A percentile compares a stretch with the other conserved stretches of the same genome.
Conservation (phyloP, 768 basidiomycete genomes). For the Coprinopsis strossmayeri region DNA sequence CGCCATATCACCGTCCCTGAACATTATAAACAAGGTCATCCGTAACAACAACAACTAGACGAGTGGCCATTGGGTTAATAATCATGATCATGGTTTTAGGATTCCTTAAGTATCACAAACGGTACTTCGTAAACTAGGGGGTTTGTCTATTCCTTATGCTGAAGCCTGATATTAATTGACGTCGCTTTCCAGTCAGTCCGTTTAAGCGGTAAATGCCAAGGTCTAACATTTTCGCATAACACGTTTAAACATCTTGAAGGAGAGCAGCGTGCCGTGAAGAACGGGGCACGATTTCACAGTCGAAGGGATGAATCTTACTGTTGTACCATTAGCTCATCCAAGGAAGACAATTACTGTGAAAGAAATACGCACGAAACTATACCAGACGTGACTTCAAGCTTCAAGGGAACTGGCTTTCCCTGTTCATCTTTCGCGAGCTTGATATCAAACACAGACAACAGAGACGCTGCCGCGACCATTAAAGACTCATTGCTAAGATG, state of each 20-base stretch:
- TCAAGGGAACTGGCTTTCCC: slow-evolving; percentile 6
- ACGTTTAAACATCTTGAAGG: not conserved
- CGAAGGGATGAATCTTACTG: not conserved
- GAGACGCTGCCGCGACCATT: slow-evolving; percentile 15
- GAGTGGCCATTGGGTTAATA: not conserved
- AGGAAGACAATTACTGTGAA: too few relatives aligned
- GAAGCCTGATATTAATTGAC: too few relatives aligned
- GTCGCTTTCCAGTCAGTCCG: too few relatives aligned
- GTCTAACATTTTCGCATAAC: not conserved
- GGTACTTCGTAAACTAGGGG: too few relatives aligned
- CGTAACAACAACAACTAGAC: not conserved
- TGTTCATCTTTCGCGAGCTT: slow-evolving; percentile 11
- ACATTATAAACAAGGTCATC: not conserved
- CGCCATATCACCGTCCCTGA: not conserved
- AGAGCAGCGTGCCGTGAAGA: not conserved
- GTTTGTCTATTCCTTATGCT: too few relatives aligned
- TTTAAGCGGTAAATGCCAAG: not conserved
- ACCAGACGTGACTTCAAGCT: not conserved
- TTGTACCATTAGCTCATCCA: not conserved
- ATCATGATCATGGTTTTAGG: not conserved
- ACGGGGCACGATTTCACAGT: not conserved
- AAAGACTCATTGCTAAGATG: slow-evolving; percentile 17
- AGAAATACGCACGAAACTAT: not conserved
- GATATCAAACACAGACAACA: slow-evolving; percentile 17
- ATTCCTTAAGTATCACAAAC: not conserved